Conservation (phyloP, 1,284 basidiomycete genomes). For the Vanrija sp. region DNA sequence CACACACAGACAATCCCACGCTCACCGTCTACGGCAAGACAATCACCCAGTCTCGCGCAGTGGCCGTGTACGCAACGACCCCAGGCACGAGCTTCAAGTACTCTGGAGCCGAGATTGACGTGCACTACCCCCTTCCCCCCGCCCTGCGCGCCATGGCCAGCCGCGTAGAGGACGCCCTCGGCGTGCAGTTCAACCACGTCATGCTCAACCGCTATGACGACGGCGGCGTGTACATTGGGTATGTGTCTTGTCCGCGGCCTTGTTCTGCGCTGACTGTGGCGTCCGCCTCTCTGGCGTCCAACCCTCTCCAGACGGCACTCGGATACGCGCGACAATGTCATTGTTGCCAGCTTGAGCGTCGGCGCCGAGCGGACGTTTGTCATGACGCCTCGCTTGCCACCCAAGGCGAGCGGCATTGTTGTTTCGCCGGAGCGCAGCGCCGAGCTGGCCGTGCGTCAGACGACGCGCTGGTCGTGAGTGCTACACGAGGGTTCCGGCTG, state of each 20-base stretch:
- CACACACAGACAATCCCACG: slow-evolving; percentile 49
- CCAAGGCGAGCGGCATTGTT: neutral
- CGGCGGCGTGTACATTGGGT: slow-evolving; percentile 53
- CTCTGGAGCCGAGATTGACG: slow-evolving; percentile 48
- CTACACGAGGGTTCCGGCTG: neutral
- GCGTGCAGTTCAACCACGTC: slow-evolving; percentile 54
- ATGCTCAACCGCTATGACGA: slow-evolving; percentile 56
- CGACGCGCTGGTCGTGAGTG: slow-evolving; percentile 37
- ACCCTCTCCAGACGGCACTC: slow-evolving; percentile 23
- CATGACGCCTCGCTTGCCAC: slow-evolving; percentile 48
- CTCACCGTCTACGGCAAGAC: slow-evolving; percentile 56
- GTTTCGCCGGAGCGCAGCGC: neutral
- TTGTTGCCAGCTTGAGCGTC: slow-evolving; percentile 54
- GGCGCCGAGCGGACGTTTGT: slow-evolving; percentile 55
- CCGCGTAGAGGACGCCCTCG: slow-evolving; percentile 47
- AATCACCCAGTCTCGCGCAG: slow-evolving; percentile 53
- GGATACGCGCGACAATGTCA: slow-evolving; percentile 44
- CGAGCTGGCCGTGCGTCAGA: slow-evolving; percentile 22
- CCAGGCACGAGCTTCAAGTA: slow-evolving; percentile 48
- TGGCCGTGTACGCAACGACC: slow-evolving; percentile 52
- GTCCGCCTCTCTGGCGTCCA: neutral
- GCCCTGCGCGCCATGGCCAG: slow-evolving; percentile 47
- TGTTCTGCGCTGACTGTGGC: neutral
- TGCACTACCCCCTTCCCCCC: slow-evolving; percentile 52
- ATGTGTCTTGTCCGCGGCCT: slow-evolving; percentile 8